These are phyloP conservation scores for Acrocalymma vagum DNA, from an alignment of 2,329 filamentous ascomycete species.

Conservation along the genomic window DNA sequence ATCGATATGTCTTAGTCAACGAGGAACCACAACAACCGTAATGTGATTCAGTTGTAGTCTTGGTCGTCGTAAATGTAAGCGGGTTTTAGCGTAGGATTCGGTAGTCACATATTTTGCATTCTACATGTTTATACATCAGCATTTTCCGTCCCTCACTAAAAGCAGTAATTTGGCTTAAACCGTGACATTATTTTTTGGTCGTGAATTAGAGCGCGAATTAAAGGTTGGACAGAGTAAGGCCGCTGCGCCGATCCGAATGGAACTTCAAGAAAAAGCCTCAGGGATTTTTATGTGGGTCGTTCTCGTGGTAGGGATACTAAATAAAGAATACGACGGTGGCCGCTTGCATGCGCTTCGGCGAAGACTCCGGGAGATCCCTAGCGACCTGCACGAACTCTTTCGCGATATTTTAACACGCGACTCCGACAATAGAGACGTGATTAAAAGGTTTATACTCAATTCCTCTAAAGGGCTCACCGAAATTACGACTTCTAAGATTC, in stretches of 20 bases:
- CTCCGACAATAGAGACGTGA: slow-evolving; percentile 7
- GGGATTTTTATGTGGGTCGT: slow-evolving; percentile 30
- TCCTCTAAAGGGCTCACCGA: slow-evolving; percentile 25
- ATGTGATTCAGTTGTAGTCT: too few species aligned
- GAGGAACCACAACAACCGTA: too few species aligned
- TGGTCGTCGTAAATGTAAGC: too few species aligned
- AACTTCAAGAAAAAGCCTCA: slow-evolving; percentile 44
- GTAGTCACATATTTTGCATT: too few species aligned
- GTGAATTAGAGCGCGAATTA: slow-evolving; percentile 18
- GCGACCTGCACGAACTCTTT: slow-evolving; percentile 10
- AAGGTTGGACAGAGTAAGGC: slow-evolving; percentile 18
- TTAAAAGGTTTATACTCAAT: slow-evolving; percentile 20
- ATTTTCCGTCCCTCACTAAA: too few species aligned
- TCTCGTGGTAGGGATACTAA: slow-evolving; percentile 54
- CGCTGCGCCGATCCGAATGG: slow-evolving; percentile 20
- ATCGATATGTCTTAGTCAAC: too few species aligned
- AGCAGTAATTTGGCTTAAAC: too few species aligned
- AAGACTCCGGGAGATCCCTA: slow-evolving; percentile 30
- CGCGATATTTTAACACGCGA: slow-evolving; percentile 10
- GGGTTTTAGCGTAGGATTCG: too few species aligned
- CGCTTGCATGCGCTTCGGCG: slow-evolving; percentile 34
- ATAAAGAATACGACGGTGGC: slow-evolving; percentile 46
- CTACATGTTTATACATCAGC: too few species aligned
- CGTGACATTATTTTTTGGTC: too few species aligned
- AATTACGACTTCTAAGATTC: slow-evolving; percentile 18